Evolutionary conservation across 768 basidiomycete genomes (phyloP).

Genomic region (Amanita phalloides): DNA sequence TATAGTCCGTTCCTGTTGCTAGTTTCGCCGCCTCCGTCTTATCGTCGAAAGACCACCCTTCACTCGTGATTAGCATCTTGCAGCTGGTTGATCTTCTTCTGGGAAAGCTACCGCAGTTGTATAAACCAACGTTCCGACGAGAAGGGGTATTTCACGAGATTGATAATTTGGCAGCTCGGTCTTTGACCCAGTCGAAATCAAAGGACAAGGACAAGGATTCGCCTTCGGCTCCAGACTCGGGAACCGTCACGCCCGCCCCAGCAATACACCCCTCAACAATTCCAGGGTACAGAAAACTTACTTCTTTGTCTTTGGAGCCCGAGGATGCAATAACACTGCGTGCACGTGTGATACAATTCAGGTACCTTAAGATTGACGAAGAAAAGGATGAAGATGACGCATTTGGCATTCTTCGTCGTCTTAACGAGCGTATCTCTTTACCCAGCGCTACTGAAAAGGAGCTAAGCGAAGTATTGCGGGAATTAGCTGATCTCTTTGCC

Average conservation of each 20-base stretch:
- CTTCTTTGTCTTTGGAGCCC: slow-evolving; percentile 63
- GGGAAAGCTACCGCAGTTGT: slow-evolving; percentile 72
- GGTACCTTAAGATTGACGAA: slow-evolving; percentile 53
- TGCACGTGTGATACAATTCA: slow-evolving; percentile 83
- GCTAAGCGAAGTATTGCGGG: slow-evolving; percentile 48
- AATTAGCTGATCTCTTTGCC: slow-evolving; percentile 74
- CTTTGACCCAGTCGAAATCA: slow-evolving; percentile 36
- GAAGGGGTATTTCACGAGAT: slow-evolving; percentile 98
- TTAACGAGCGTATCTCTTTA: slow-evolving; percentile 56
- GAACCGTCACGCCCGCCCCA: slow-evolving; percentile 21
- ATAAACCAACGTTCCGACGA: slow-evolving; percentile 81
- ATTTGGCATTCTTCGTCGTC: slow-evolving; percentile 46
- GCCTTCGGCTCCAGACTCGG: slow-evolving; percentile 30
- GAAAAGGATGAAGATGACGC: slow-evolving; percentile 49
- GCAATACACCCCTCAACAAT: slow-evolving; percentile 29
- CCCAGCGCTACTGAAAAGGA: slow-evolving; percentile 51
- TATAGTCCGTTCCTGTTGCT: slow-evolving; percentile 85
- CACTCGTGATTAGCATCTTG: slow-evolving; percentile 77
- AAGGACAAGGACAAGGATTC: slow-evolving; percentile 41
- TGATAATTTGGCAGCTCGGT: slow-evolving; percentile 58
- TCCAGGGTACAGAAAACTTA: slow-evolving; percentile 59
- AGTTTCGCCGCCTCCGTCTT: slow-evolving; percentile 92
- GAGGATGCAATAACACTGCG: slow-evolving; percentile 90
- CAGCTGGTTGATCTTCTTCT: slow-evolving; percentile 91
- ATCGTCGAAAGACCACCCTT: slow-evolving; percentile 84